A percentile compares a stretch with the other conserved stretches of the same genome.
Evolutionary conservation across 495 filamentous ascomycete genomes (phyloP).

Genomic region (Talaromyces wortmannii): DNA sequence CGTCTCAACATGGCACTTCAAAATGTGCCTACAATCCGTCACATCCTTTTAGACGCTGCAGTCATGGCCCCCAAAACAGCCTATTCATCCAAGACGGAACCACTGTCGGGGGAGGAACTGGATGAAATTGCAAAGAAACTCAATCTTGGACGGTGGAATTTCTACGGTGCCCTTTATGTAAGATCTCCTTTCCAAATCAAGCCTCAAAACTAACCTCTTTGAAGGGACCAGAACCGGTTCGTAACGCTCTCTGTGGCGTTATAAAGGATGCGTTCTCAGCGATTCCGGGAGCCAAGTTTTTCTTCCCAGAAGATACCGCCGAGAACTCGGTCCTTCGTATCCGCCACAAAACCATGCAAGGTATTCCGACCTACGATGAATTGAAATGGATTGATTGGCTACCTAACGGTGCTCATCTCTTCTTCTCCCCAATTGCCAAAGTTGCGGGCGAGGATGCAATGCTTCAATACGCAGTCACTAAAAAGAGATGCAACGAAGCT

Average conservation of each 20-base stretch:
- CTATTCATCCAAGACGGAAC: conserved; percentile 27
- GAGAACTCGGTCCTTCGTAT: conserved; percentile 27
- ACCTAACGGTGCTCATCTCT: conserved; percentile 48
- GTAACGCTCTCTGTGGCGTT: conserved; percentile 30
- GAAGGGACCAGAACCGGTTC: conserved; percentile 23
- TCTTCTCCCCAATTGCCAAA: conserved; percentile 50
- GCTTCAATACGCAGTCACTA: conserved; percentile 34
- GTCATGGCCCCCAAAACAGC: conserved; percentile 25
- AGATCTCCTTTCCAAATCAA: no score
- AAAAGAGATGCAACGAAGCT: conserved; percentile 21
- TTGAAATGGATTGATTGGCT: conserved; percentile 51
- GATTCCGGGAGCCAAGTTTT: conserved; percentile 37
- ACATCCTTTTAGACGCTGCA: conserved; percentile 39
- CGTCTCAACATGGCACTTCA: conserved; percentile 37
- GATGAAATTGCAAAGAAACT: conserved; percentile 27
- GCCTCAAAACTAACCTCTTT: no score
- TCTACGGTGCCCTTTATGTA: conserved; percentile 48
- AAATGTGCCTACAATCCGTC: conserved; percentile 44
- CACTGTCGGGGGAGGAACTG: conserved; percentile 30
- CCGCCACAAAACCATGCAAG: conserved; percentile 28
- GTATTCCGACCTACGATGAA: conserved; percentile 42
- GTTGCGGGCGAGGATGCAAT: conserved; percentile 43
- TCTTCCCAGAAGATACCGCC: conserved; percentile 26
- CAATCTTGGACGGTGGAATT: conserved; percentile 42
- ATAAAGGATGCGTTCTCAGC: conserved; percentile 38